Conservation (phyloP, 2,329 filamentous ascomycete genomes). For the Calonectria hongkongensis region DNA sequence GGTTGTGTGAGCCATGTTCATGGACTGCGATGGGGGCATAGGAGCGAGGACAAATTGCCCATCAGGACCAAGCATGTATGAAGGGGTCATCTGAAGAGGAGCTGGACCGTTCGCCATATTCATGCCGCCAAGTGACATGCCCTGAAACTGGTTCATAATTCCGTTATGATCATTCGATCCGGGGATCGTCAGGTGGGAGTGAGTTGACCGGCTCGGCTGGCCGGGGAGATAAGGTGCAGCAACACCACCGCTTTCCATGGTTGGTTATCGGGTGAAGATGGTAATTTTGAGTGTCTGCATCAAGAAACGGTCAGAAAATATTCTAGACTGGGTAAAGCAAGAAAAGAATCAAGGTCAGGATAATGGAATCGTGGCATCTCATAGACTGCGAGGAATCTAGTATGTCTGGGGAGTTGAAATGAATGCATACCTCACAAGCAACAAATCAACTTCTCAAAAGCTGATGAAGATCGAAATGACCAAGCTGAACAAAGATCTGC, state of each 20-base stretch:
- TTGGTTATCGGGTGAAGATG: constrained; percentile 56
- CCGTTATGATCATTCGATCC: constrained; percentile 56
- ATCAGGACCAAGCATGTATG: constrained; percentile 63
- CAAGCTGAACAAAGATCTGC: constrained; percentile 55
- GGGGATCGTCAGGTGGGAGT: constrained; percentile 56
- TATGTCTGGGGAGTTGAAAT: not conserved
- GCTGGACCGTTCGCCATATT: constrained; percentile 57
- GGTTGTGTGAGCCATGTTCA: constrained; percentile 59
- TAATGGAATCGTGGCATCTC: not conserved
- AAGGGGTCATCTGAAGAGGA: constrained; percentile 59
- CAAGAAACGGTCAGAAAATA: constrained; percentile 25
- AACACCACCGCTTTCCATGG: constrained; percentile 61
- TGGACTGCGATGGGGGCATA: constrained; percentile 58
- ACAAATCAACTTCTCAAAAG: constrained; percentile 57
- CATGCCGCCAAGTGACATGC: constrained; percentile 62
- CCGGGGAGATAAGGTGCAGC: constrained; percentile 57
- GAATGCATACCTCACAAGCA: constrained; percentile 56
- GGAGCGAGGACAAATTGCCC: constrained; percentile 63
- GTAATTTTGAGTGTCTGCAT: constrained; percentile 58
- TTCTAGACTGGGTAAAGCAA: not conserved
- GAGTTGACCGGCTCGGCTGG: constrained; percentile 56
- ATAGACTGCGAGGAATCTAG: not conserved
- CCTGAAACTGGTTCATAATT: constrained; percentile 61
- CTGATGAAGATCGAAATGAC: constrained; percentile 58
- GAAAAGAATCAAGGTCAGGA: too few species aligned